phyloP scores from a whole-genome alignment of 768 basidiomycete genomes.

The Hortiboletus campestris region DNA sequence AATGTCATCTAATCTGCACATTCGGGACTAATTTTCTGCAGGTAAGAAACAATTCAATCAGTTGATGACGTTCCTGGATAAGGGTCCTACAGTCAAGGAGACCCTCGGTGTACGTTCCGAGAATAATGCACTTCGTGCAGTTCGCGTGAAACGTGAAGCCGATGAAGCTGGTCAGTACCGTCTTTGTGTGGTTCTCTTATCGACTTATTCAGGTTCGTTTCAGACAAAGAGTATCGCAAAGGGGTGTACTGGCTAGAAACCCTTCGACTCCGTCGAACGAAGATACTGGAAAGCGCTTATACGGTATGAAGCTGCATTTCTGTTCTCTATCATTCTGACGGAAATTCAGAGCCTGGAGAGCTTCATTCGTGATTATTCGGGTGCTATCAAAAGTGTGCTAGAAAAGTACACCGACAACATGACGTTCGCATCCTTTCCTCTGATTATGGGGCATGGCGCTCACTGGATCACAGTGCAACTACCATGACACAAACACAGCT shows the following conservation, averaged over 20 bases:
- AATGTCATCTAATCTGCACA: background rate
- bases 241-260: conserved; percentile 94
- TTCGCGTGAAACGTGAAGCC: conserved; percentile 83
- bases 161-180: conserved; percentile 76
- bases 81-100: conserved; percentile 65
- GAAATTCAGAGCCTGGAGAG: conserved; percentile 67
- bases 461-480: conserved; percentile 59
- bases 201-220: conserved; percentile 1
- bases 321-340: conserved; percentile 11
- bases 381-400: conserved; percentile 59
- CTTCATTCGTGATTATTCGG: conserved; percentile 73
- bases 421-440: conserved; percentile 37
- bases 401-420: conserved; percentile 79
- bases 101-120: conserved; percentile 53
- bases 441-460: background rate
- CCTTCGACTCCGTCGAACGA: conserved; percentile 73
- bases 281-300: conserved; percentile 79
- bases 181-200: background rate
- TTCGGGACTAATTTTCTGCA: conserved; percentile 24
- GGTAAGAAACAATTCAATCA: conserved; percentile 87
- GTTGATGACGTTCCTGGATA: conserved; percentile 82
- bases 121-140: conserved; percentile 67
- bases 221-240: conserved; percentile 88
- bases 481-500: conserved; percentile 72
- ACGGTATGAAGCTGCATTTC: conserved; percentile 45